phyloP scores from a whole-genome alignment of 257 asterid species.

The Rhazya stricta region DNA sequence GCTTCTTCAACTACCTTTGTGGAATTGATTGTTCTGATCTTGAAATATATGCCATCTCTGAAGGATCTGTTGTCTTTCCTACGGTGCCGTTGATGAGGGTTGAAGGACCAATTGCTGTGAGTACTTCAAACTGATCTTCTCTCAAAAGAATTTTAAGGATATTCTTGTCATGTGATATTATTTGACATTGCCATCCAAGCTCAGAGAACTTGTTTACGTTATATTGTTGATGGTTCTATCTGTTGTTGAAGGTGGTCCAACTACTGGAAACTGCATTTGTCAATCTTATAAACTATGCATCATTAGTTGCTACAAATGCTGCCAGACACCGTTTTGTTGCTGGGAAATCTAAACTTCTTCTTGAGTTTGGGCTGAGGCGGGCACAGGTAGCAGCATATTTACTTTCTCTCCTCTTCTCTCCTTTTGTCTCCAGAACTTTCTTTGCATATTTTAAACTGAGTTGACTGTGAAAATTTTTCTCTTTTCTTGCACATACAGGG shows the following conservation, averaged over 20 bases:
- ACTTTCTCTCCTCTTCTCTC: slow-evolving; percentile 9
- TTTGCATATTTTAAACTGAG: slow-evolving; percentile 5
- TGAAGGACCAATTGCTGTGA: slow-evolving; percentile 95
- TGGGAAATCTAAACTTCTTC: slow-evolving; percentile 87
- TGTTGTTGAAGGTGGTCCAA: slow-evolving; percentile 77
- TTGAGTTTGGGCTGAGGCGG: slow-evolving; percentile 91
- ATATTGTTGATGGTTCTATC: slow-evolving; percentile 21
- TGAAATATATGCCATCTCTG: slow-evolving; percentile 90
- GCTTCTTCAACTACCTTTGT: slow-evolving; percentile 78
- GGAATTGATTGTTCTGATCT: slow-evolving; percentile 76
- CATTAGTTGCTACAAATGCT: slow-evolving; percentile 96
- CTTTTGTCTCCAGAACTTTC: slow-evolving; percentile 3
- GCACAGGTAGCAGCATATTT: slow-evolving; percentile 78
- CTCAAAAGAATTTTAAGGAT: slow-evolving; percentile 3
- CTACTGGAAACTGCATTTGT: slow-evolving; percentile 92
- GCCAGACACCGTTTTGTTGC: slow-evolving; percentile 99
- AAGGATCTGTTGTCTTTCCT: slow-evolving; percentile 93
- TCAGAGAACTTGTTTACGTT: slow-evolving; percentile 6
- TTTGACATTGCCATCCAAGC: neutral
- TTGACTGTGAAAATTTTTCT: slow-evolving; percentile 13
- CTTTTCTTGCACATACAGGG: slow-evolving; percentile 51
- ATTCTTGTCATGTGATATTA: neutral
- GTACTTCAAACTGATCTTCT: slow-evolving; percentile 31
- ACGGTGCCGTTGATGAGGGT: slow-evolving; percentile 92
- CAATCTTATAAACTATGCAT: slow-evolving; percentile 84